A percentile compares a stretch with the other conserved stretches of the same genome.
Evolutionary conservation across 352 stramenopile species (phyloP).

Genomic region (Aphanomyces cochlioides): DNA sequence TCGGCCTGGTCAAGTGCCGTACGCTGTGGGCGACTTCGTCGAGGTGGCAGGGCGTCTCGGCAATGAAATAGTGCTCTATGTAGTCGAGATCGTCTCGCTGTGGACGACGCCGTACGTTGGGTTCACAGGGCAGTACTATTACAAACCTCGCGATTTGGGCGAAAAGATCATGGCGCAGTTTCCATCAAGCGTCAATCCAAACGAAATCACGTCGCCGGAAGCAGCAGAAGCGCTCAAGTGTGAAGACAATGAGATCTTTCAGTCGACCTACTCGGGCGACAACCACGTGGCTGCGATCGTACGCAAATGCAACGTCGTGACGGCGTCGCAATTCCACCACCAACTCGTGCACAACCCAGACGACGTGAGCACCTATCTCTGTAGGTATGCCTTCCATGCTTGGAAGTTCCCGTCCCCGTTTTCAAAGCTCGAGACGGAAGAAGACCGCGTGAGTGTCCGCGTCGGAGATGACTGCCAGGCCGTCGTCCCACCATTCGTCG

Average conservation of each 20-base stretch:
- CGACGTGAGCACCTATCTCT: conserved; percentile 10
- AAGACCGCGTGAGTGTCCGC: conserved; percentile 18
- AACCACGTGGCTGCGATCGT: conserved; percentile 18
- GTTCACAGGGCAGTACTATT: conserved; percentile 29
- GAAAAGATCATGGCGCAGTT: conserved; percentile 31
- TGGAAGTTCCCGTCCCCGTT: conserved; percentile 27
- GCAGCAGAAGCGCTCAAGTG: conserved; percentile 18
- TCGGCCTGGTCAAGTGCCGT: background rate
- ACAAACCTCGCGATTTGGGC: conserved; percentile 22
- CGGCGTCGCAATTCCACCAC: conserved; percentile 14
- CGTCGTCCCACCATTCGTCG: conserved; percentile 15
- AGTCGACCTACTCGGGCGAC: conserved; percentile 25
- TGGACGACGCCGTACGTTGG: conserved; percentile 20
- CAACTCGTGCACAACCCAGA: conserved; percentile 1
- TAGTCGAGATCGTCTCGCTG: conserved; percentile 16
- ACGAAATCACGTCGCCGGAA: conserved; percentile 2
- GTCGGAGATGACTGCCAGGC: conserved; percentile 21
- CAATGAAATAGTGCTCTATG: conserved; percentile 1
- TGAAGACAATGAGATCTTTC: conserved; percentile 28
- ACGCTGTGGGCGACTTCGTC: conserved; percentile 23
- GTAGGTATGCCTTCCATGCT: conserved; percentile 19
- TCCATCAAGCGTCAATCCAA: conserved; percentile 5
- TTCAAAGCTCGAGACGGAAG: conserved; percentile 19
- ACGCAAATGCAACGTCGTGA: conserved; percentile 16
- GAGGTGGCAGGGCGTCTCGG: conserved; percentile 20